phyloP scores from a whole-genome alignment of 106 monocot species.

The Phalaenopsis aphrodite region DNA sequence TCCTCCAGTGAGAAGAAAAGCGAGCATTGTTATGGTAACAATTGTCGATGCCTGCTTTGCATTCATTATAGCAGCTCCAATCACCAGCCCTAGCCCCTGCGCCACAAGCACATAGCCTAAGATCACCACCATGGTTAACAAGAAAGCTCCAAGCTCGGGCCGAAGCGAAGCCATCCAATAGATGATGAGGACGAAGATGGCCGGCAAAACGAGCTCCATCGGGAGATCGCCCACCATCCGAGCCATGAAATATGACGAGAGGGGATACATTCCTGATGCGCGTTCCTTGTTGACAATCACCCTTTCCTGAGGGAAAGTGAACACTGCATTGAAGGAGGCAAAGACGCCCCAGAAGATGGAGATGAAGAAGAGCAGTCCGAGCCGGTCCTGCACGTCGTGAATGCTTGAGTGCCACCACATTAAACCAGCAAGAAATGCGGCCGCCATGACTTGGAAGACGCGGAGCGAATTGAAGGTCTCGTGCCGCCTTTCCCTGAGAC shows the following conservation, averaged over 20 bases:
- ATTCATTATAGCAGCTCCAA: slow-evolving; percentile 79
- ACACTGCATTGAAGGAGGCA: slow-evolving; percentile 79
- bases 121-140: slow-evolving; percentile 51
- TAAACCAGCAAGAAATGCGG: slow-evolving; percentile 55
- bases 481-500: slow-evolving; percentile 83
- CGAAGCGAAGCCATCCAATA: slow-evolving; percentile 88
- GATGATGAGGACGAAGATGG: slow-evolving; percentile 42
- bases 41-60: slow-evolving; percentile 79
- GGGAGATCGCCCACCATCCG: slow-evolving; percentile 75
- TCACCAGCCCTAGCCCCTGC: slow-evolving; percentile 60
- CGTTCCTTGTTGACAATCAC: slow-evolving; percentile 72
- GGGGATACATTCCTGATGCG: slow-evolving; percentile 69
- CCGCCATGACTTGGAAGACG: slow-evolving; percentile 61
- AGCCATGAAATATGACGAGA: slow-evolving; percentile 83
- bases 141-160: slow-evolving; percentile 41
- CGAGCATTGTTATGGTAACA: slow-evolving; percentile 73
- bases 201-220: slow-evolving; percentile 84
- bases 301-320: slow-evolving; percentile 85
- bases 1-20: slow-evolving; percentile 74
- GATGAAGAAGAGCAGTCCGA: slow-evolving; percentile 97
- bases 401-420: slow-evolving; percentile 90
- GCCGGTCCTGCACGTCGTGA: slow-evolving; percentile 51
- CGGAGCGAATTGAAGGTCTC: slow-evolving; percentile 85
- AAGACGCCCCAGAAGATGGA: slow-evolving; percentile 96
- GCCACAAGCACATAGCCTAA: slow-evolving; percentile 82